Base-by-base conservation (phyloP, 495 filamentous ascomycete genomes). In the Penicilliopsis zonata region DNA sequence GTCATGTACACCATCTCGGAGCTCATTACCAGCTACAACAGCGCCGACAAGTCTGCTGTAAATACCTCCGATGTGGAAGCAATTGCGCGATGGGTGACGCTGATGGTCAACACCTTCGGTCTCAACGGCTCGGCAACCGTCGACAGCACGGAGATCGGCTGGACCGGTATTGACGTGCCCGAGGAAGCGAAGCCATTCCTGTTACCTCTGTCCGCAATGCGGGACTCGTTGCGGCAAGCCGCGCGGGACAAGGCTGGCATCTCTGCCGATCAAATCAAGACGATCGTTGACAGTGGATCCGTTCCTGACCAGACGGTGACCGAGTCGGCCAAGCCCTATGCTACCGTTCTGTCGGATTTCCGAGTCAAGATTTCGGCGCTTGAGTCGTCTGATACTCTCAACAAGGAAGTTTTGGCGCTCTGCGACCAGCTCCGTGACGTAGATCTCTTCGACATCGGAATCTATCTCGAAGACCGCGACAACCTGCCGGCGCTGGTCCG, bases 381-480 rank as follows among this genome's bases (percentile, higher is more conserved):
- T 0, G 49, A 65, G 1, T 55, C 71, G 13, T 58, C 67, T 1
- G 43, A 60, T 23, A 49, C 37, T 5, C 35, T 61, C 10, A 57
- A 61, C 1, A 79, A 79, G 49, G 68, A 78, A 9, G 57, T 87
- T 9, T 65, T 86, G 4, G 39, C 65, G 0, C 70, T 93, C 28
- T 86, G 78, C 42, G 88, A 94, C 47, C 65, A 69, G 4, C 69
- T 96, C 28, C 80, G 88, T 16, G 80, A 95, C 44, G 57, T 71
- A 16, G 74, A 83, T 33, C 74, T 96, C 18, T 83, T 80, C 31
- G 69, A 83, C 29, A 60, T 87, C 0, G 83, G 76, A 13, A 74
- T 95, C 14, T 86, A 90, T 40, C 76, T 96, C 7, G 88, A 95
- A 46, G 88, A 96, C 46, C 76, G 83, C 10, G 73, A 80, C 6